Base-by-base conservation (phyloP, 306 rosid genomes). In the Argentina anserina region DNA sequence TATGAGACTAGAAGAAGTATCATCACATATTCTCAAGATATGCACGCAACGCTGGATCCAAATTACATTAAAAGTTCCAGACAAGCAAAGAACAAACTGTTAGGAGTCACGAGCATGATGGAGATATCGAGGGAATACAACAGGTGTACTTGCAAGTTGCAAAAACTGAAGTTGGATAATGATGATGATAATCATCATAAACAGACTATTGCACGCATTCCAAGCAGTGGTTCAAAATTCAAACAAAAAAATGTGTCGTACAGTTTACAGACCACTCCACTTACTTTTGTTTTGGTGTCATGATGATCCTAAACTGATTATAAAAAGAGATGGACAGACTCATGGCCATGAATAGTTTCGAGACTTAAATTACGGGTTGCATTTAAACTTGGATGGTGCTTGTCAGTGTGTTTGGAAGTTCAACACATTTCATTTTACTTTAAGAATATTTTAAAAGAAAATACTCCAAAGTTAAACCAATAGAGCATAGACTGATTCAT, bases 401-500 rank as follows among this genome's bases (percentile, higher is more conserved):
- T 21, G 58, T 59, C n/a, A 39, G 49, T 21, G 15, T 21, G 20
- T 36, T n/a, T 39, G 33, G n/a, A 33, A 64, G 69, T 37, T 64
- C 37, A 3, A 4, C 68, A 66, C 46, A 36, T 36, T 42, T 66
- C 21, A 25, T 18, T 66, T 42, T 17, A 10, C 14, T 37, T 65
- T 37, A 12, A 15, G 20, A 23, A 64, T 37, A 26, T 11, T 21
- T 37, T n/a, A 45, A 6, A 15, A 46, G 52, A 46, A 46, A 46
- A 46, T n/a, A 33, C 36, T n/a, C 36, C 3, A 33, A 33, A 33
- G 36, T 33, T 33, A 33, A n/a, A n/a, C n/a, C n/a, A n/a, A n/a
- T n/a, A 74, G 42, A 70, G 47, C 40, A 53, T 72, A 75, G 60
- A 45, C 74, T 65, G 65, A 56, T 69, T 47, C 75, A 65, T 84